Evolutionary conservation across 177 flowering plant genomes (phyloP), one percentile per base, ranked within the genome.

Genomic region (Telopea speciosissima): DNA sequence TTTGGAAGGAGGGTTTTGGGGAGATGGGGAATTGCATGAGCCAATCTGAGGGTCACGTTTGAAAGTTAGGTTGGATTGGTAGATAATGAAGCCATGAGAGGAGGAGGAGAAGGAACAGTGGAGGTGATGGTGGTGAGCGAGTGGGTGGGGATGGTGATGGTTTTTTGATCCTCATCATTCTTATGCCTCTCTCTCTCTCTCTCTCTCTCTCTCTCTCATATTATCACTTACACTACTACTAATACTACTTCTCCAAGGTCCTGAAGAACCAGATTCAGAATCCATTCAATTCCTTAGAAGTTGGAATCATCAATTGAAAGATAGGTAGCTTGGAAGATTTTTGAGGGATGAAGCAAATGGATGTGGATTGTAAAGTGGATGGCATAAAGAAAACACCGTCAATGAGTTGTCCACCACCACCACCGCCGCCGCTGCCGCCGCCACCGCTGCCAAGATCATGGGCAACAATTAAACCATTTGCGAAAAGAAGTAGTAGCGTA

Each of bases 51-150:
- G 52, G 68, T 26, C 31, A 26, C 49, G 45, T 70, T 83, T 76
- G 86, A 84, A 72, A 23, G 81, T 75, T 83, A 76, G 89, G 85
- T 84, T 75, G 76, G 87, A 83, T 68, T 59, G 73, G 84, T 82
- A 75, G 40, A 5, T n/a, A n/a, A n/a, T n/a, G 7, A 8, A 49
- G 83, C 60, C 82, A 21, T 61, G 28, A 33, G 44, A 11, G 68
- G n/a, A n/a, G n/a, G n/a, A n/a, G n/a, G n/a, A n/a, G n/a, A n/a
- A n/a, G n/a, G 54, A 49, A 49, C 17, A 16, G 54, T 49, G 1
- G 19, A 12, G 2, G 54, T 49, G 54, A 1, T 12, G 19, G 54
- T 49, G 19, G 2, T 7, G 45, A 8, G 8, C 0, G 1, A 31
- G 56, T 60, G 23, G 19, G 1, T 56, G 28, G 19, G 14, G 17